Base-by-base conservation (phyloP, 1,284 basidiomycete genomes). In the Sutorius eximius region DNA sequence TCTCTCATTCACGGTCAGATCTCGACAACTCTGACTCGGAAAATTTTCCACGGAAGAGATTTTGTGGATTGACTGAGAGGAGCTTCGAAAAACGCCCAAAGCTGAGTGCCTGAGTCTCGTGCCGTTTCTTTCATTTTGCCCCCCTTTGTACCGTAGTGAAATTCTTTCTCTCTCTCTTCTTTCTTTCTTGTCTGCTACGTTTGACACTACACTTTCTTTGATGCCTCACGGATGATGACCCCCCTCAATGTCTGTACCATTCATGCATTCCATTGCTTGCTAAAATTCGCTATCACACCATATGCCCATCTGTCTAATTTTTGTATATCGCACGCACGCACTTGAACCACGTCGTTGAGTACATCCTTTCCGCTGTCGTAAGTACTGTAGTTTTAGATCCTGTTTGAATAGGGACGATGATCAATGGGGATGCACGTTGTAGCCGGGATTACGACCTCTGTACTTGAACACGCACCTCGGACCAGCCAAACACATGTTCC, bases 1-100 rank as follows among this genome's bases (percentile, higher is more conserved):
- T 77, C 24, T 77, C 73, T n/a, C 62, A 74, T 56, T 77, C 75
- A 52, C 73, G 73, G 50, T 76, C 73, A 54, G 74, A 76, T 56
- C 58, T 62, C 29, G 71, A 73, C 10, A 51, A 50, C 51, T 68
- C 66, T 20, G 66, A 71, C 52, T 51, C 60, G 46, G 66, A 68
- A 55, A 32, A 5, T 49, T 58, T 59, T 52, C 49, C 64, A 13
- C 59, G 60, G 51, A 73, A 70, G 47, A 70, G 55, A 45, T 62
- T 52, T 10, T 61, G 62, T 49, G 59, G 56, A 44, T 30, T 63
- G 45, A 51, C 48, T n/a, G 59, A 69, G 46, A 62, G 53, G 43
- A 66, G 33, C 38, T 9, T 58, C 15, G 67, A 71, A 68, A 71
- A 67, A 45, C 54, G 58, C 37, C 37, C 45, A 46, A 70, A 66